Percentiles rank a stretch among this genome's conserved stretches.
phyloP scores from a whole-genome alignment of 2,329 filamentous ascomycete species.

The Pseudopyrenochaeta lycopersici region DNA sequence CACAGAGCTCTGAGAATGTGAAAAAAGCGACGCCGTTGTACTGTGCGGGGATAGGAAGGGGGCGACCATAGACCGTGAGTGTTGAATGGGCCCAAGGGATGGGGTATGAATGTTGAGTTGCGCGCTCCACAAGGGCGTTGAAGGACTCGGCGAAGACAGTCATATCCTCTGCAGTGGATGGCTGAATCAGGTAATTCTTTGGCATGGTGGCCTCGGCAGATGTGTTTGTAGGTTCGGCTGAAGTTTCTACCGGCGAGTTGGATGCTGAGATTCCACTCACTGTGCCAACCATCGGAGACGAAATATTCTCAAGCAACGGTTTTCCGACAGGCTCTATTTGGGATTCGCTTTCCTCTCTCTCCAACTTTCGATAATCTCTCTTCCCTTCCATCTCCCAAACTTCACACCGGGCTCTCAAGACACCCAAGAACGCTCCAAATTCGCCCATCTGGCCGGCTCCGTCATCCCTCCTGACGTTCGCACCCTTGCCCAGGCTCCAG shows the following conservation, averaged over 20 bases:
- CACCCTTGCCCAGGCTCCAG: conserved; percentile 58
- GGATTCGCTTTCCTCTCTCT: conserved; percentile 34
- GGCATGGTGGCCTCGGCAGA: conserved; percentile 27
- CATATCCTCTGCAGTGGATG: conserved; percentile 30
- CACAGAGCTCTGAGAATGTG: conserved; percentile 74
- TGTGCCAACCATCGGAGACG: neutral
- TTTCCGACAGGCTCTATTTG: conserved; percentile 6
- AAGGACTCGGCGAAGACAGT: conserved; percentile 29
- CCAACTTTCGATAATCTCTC: conserved; percentile 70
- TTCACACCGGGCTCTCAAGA: conserved; percentile 79
- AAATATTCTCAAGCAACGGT: neutral
- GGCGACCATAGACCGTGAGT: conserved; percentile 70
- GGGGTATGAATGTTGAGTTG: conserved; percentile 40
- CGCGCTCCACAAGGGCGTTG: conserved; percentile 31
- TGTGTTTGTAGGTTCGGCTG: conserved; percentile 1
- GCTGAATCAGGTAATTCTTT: conserved; percentile 47
- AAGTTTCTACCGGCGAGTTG: neutral
- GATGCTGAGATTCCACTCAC: neutral
- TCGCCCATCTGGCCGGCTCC: conserved; percentile 66
- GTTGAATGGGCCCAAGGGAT: conserved; percentile 56
- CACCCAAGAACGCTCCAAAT: conserved; percentile 78
- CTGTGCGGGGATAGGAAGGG: conserved; percentile 67
- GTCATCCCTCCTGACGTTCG: conserved; percentile 52
- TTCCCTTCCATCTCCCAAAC: conserved; percentile 85
- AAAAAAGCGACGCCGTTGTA: conserved; percentile 68